Conservation (phyloP, 176 grass and related monocot species). For the Cenchrus americanus region DNA sequence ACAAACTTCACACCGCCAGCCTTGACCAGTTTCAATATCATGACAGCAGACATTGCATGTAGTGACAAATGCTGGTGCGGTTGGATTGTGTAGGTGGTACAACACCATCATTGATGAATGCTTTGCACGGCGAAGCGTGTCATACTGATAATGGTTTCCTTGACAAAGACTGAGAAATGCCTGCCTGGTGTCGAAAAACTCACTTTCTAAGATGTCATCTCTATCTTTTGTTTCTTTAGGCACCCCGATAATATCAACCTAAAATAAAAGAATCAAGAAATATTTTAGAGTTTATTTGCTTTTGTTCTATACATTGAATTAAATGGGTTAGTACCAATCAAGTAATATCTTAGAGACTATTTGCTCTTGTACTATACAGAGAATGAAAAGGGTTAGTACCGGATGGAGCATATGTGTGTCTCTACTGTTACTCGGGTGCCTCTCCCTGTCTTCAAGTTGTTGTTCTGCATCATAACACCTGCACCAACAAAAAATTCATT, state of each 20-base stretch:
- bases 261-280: slow-evolving; percentile 32
- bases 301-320: slow-evolving; percentile 3
- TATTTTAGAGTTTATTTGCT: slow-evolving; percentile 12
- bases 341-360: slow-evolving; percentile 30
- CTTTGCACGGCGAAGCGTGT: slow-evolving; percentile 96
- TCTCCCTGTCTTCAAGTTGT: slow-evolving; percentile 81
- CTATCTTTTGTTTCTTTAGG: slow-evolving; percentile 88
- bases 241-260: slow-evolving; percentile 82
- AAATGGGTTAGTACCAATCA: slow-evolving; percentile 54
- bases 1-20: slow-evolving; percentile 98
- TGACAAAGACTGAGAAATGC: slow-evolving; percentile 98
- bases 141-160: slow-evolving; percentile 99
- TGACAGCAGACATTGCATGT: slow-evolving; percentile 84
- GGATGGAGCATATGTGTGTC: slow-evolving; percentile 83
- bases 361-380: slow-evolving; percentile 4
- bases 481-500: slow-evolving; percentile 40
- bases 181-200: slow-evolving; percentile 97
- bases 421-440: slow-evolving; percentile 73
- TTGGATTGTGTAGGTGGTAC: slow-evolving; percentile 99
- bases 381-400: slow-evolving; percentile 52
- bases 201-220: slow-evolving; percentile 98
- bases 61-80: slow-evolving; percentile 96
- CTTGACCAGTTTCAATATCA: slow-evolving; percentile 97
- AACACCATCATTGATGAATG: slow-evolving; percentile 99
- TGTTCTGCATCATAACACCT: slow-evolving; percentile 84